phyloP scores from a whole-genome alignment of 331 rosid species.

The Erythrophleum ivorense region DNA sequence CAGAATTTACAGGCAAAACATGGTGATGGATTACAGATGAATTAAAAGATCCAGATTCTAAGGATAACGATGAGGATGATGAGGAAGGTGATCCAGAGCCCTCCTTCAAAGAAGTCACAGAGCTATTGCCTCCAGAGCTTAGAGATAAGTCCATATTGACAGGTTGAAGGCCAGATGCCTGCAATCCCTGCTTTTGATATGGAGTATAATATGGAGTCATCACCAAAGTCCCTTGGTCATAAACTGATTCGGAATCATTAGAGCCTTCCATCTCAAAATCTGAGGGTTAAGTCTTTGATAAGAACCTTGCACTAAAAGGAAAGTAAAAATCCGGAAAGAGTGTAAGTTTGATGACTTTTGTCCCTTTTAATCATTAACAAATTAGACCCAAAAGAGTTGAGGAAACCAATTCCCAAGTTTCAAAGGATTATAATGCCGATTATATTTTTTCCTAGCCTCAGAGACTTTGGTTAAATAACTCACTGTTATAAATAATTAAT shows the following conservation, averaged over 20 bases:
- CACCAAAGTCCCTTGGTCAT: slow-evolving; percentile 44
- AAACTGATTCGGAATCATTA: slow-evolving; percentile 46
- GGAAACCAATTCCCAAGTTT: not conserved
- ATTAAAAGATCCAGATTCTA: slow-evolving; percentile 55
- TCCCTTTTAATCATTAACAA: slow-evolving; percentile 26
- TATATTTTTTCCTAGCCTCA: not conserved
- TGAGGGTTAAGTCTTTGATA: slow-evolving; percentile 20
- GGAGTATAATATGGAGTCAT: slow-evolving; percentile 58
- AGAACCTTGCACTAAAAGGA: slow-evolving; percentile 27
- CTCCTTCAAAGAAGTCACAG: slow-evolving; percentile 55
- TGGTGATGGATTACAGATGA: slow-evolving; percentile 37
- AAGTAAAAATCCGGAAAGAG: slow-evolving; percentile 11
- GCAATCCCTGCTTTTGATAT: slow-evolving; percentile 47
- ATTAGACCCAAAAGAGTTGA: not conserved
- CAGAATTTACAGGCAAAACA: slow-evolving; percentile 44
- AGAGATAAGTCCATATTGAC: slow-evolving; percentile 53
- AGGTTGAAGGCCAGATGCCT: slow-evolving; percentile 45
- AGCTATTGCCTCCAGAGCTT: slow-evolving; percentile 58
- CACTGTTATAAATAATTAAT: not conserved
- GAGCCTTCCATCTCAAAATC: slow-evolving; percentile 51
- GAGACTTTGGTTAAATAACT: slow-evolving; percentile 1
- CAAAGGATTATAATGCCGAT: not conserved
- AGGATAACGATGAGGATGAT: slow-evolving; percentile 49
- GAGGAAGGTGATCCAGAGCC: slow-evolving; percentile 57
- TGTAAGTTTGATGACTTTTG: not conserved